A percentile compares a stretch with the other conserved stretches of the same genome.
Evolutionary conservation across 176 grass and related monocot species (phyloP).

Genomic region (Calamus simplicifolius): DNA sequence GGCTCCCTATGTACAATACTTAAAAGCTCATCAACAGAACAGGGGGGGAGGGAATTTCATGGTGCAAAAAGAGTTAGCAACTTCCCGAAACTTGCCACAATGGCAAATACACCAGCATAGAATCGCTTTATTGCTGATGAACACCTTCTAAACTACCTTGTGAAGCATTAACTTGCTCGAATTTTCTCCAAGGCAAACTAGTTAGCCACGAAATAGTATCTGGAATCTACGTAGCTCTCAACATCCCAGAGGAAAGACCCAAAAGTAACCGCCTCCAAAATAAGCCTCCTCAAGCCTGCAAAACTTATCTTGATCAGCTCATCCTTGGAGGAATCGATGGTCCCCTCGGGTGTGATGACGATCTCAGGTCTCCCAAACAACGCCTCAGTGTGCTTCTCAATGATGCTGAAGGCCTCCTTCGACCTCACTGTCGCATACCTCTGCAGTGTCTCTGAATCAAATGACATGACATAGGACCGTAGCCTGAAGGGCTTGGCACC

Average conservation of each 20-base stretch:
- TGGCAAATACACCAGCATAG: too few relatives aligned
- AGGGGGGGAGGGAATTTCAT: too few relatives aligned
- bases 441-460: slow-evolving; percentile 89
- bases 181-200: neutral
- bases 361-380: slow-evolving; percentile 95
- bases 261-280: slow-evolving; percentile 92
- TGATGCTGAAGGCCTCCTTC: slow-evolving; percentile 91
- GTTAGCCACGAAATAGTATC: slow-evolving; percentile 84
- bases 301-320: slow-evolving; percentile 87
- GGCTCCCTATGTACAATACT: too few relatives aligned
- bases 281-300: slow-evolving; percentile 62
- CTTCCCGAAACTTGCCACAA: too few relatives aligned
- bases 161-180: too few relatives aligned
- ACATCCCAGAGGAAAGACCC: slow-evolving; percentile 97
- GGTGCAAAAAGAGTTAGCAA: too few relatives aligned
- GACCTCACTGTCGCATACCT: slow-evolving; percentile 78
- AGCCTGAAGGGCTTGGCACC: slow-evolving; percentile 62
- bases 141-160: too few relatives aligned
- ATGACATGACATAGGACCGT: slow-evolving; percentile 91
- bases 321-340: slow-evolving; percentile 89
- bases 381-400: slow-evolving; percentile 92
- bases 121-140: too few relatives aligned
- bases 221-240: slow-evolving; percentile 84
- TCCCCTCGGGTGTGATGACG: slow-evolving; percentile 79
- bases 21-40: too few relatives aligned